phyloP scores from a whole-genome alignment of 1,284 basidiomycete genomes.

The Salmacisia buchloeana region DNA sequence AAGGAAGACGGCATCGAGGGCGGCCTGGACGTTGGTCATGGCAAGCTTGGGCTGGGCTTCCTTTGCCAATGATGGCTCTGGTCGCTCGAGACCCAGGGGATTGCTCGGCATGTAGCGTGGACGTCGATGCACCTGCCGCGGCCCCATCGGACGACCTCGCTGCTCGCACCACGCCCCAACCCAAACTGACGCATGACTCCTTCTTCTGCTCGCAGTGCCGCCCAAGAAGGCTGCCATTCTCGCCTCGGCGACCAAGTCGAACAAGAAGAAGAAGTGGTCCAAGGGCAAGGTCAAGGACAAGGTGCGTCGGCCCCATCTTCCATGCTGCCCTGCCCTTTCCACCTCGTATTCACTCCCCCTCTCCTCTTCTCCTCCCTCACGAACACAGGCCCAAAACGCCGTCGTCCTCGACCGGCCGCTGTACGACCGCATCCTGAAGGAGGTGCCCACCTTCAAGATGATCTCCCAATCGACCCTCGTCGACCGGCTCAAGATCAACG shows the following conservation, averaged over 20 bases:
- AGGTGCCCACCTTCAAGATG: conserved; percentile 99
- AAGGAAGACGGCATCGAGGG: no score
- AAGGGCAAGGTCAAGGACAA: conserved; percentile 99
- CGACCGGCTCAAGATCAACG: conserved; percentile 94
- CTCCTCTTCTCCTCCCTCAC: not conserved
- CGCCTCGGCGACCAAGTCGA: conserved; percentile 46
- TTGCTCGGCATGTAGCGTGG: no score
- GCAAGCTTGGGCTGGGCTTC: no score
- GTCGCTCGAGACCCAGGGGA: no score
- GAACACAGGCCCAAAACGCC: conserved; percentile 60
- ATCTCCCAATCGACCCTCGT: conserved; percentile 85
- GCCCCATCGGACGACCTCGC: no score
- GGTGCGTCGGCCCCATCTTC: conserved; percentile 51
- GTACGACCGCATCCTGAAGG: conserved; percentile 96
- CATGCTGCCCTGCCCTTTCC: not conserved
- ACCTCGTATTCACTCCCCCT: not conserved
- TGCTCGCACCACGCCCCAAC: not conserved
- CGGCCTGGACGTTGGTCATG: no score
- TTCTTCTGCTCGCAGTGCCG: conserved; percentile 26
- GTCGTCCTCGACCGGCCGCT: conserved; percentile 67
- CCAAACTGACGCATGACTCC: not conserved
- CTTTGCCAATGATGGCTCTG: no score
- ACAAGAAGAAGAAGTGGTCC: conserved; percentile 99
- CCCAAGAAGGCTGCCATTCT: conserved; percentile 51
- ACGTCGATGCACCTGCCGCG: no score